Percentiles rank a stretch among this genome's conserved stretches.
Conservation (phyloP, 2,329 filamentous ascomycete species). For the Microsporum canis region DNA sequence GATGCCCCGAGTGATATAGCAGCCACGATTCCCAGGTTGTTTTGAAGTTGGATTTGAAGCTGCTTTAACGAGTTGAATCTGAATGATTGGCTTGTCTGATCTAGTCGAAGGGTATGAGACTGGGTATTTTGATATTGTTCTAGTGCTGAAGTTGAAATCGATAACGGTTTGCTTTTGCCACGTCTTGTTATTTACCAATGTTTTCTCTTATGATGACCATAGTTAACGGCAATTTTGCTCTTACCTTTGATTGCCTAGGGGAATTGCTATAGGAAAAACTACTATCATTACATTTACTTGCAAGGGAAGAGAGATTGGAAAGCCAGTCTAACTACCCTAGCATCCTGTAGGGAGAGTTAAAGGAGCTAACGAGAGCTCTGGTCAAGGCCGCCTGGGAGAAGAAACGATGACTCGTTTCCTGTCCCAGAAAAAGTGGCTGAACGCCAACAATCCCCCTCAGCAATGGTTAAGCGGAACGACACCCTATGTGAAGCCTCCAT, state of each 20-base stretch:
- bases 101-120: too few relatives aligned
- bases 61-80: neutral
- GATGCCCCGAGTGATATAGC: neutral
- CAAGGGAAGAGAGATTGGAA: neutral
- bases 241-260: too few relatives aligned
- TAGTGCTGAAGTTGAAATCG: neutral
- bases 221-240: too few relatives aligned
- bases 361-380: neutral
- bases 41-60: neutral
- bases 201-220: neutral
- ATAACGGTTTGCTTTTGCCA: neutral
- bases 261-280: too few relatives aligned
- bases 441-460: conserved; percentile 25
- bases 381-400: neutral
- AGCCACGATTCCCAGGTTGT: neutral
- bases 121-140: neutral
- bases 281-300: neutral
- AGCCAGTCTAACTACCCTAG: neutral
- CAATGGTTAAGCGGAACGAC: conserved; percentile 49
- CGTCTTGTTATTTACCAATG: neutral
- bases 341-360: neutral
- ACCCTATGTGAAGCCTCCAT: conserved; percentile 50
- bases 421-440: neutral
- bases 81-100: neutral
- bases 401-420: neutral